phyloP scores from a whole-genome alignment of 495 filamentous ascomycete species.

The Pseudomonodictys pantanalensis region DNA sequence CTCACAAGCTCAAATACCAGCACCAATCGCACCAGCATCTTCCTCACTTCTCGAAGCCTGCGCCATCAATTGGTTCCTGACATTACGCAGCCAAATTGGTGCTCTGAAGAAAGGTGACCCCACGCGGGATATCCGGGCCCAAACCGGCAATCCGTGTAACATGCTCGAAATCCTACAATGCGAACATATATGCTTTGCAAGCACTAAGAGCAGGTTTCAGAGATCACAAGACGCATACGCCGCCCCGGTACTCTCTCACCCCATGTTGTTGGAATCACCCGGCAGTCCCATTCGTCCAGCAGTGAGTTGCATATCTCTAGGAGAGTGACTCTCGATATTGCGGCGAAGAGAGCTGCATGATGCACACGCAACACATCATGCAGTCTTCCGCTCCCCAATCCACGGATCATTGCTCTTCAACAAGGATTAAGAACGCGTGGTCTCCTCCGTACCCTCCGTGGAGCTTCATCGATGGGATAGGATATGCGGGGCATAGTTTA shows the following conservation, averaged over 20 bases:
- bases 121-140: not conserved
- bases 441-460: too few relatives aligned
- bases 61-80: slow-evolving; percentile 1
- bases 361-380: not conserved
- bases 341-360: not conserved
- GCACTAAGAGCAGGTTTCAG: slow-evolving; percentile 2
- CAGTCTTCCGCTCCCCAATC: not conserved
- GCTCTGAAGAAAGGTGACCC: not conserved
- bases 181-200: not conserved
- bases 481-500: too few relatives aligned
- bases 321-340: not conserved
- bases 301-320: not conserved
- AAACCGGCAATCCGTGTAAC: slow-evolving; percentile 1
- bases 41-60: slow-evolving; percentile 6
- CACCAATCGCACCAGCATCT: slow-evolving; percentile 1
- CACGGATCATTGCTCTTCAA: too few relatives aligned
- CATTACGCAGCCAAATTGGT: slow-evolving; percentile 5
- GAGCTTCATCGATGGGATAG: too few relatives aligned
- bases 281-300: not conserved
- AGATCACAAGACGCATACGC: slow-evolving; percentile 4
- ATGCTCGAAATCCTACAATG: not conserved
- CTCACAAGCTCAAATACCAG: not conserved
- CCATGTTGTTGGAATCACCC: not conserved
- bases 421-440: not conserved
- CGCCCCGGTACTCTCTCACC: slow-evolving; percentile 2